phyloP scores from a whole-genome alignment of 768 basidiomycete genomes.

The Boletellus ananiceps region DNA sequence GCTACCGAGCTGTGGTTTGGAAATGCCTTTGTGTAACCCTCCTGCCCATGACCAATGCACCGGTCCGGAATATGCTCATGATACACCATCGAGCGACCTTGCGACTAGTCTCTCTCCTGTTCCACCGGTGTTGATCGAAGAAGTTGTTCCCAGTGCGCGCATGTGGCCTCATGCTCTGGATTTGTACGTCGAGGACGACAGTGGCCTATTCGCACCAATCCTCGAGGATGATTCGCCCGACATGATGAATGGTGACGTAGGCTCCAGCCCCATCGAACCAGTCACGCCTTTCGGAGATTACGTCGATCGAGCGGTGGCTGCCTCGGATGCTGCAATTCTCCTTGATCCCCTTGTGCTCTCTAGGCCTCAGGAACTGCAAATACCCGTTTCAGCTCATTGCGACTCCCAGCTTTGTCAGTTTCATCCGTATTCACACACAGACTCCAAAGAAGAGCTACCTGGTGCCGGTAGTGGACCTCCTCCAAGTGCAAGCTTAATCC shows the following conservation, averaged over 20 bases:
- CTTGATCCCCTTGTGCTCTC: slow-evolving; percentile 21
- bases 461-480: slow-evolving; percentile 38
- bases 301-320: slow-evolving; percentile 65
- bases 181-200: slow-evolving; percentile 24
- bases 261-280: slow-evolving; percentile 69
- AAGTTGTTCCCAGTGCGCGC: slow-evolving; percentile 1
- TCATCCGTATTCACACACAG: slow-evolving; percentile 14
- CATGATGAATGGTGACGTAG: slow-evolving; percentile 45
- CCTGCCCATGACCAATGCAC: slow-evolving; percentile 31
- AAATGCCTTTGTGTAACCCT: slow-evolving; percentile 10
- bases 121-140: slow-evolving; percentile 12
- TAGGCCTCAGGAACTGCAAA: slow-evolving; percentile 14
- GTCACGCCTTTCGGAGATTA: slow-evolving; percentile 75
- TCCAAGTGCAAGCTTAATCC: slow-evolving; percentile 43
- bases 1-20: slow-evolving; percentile 3
- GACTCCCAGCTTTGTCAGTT: slow-evolving; percentile 22
- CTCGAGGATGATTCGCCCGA: slow-evolving; percentile 64
- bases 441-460: slow-evolving; percentile 25
- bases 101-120: background rate
- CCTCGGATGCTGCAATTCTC: slow-evolving; percentile 28
- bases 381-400: slow-evolving; percentile 24
- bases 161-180: slow-evolving; percentile 18
- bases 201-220: slow-evolving; percentile 52
- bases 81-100: background rate
- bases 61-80: background rate